Conservation (phyloP, 257 asterid genomes). For the Primulina eburnea region DNA sequence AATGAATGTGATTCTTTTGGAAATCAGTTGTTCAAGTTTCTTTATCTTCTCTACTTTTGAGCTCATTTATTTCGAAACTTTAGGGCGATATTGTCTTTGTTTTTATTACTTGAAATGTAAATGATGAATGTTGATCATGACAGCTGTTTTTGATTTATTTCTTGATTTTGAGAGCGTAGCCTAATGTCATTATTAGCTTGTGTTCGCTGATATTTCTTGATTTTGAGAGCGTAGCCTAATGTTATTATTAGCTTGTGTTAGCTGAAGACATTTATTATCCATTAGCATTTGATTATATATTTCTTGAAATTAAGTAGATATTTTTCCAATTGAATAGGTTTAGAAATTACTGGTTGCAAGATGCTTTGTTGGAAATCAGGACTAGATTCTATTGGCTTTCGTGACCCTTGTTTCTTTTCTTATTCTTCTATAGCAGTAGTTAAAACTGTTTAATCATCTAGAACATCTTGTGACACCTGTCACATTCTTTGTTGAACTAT, state of each 20-base stretch:
- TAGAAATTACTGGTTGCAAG: neutral
- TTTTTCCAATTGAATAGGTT: neutral
- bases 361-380: neutral
- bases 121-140: neutral
- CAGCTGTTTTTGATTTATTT: neutral
- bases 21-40: neutral
- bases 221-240: neutral
- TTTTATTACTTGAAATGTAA: neutral
- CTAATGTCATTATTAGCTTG: neutral
- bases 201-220: neutral
- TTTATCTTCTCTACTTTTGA: neutral
- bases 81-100: neutral
- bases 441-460: conserved; percentile 25
- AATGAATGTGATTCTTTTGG: neutral
- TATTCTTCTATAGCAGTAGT: conserved; percentile 18
- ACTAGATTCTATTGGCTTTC: conserved; percentile 9
- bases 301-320: conserved; percentile 2
- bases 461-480: conserved; percentile 27
- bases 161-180: neutral
- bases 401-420: conserved; percentile 19
- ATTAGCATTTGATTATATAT: neutral
- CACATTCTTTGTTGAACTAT: conserved; percentile 26
- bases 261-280: neutral
- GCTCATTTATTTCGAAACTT: neutral
- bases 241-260: neutral